Conservation (phyloP, 345 rosid genomes). For the Jatropha curcas region DNA sequence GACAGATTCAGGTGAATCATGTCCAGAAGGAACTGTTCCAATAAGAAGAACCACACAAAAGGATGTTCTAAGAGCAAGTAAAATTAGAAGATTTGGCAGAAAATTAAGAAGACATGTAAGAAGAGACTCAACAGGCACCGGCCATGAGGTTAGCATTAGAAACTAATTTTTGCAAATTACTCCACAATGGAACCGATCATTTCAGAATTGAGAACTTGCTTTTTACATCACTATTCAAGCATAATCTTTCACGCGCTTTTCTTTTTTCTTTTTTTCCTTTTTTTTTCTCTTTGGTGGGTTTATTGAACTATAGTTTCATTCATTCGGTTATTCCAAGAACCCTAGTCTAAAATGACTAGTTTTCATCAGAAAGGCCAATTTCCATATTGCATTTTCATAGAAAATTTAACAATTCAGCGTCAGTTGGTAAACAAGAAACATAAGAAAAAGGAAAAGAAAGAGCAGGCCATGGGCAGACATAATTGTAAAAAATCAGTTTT, state of each 20-base stretch:
- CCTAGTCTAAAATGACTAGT: neutral
- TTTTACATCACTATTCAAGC: too few species aligned
- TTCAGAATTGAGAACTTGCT: neutral
- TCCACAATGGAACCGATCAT: neutral
- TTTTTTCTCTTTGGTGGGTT: neutral
- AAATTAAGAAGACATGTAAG: conserved; percentile 29
- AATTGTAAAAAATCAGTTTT: neutral
- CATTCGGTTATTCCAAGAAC: conserved; percentile 1
- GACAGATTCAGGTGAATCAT: conserved; percentile 30
- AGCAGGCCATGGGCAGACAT: neutral
- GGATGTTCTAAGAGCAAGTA: conserved; percentile 32
- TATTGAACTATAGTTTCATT: neutral
- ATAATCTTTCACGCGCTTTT: neutral
- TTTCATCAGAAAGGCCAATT: conserved; percentile 4
- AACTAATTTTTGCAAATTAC: neutral
- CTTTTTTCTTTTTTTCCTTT: neutral
- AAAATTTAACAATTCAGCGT: neutral
- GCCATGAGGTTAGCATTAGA: conserved; percentile 30
- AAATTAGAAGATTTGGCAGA: conserved; percentile 26
- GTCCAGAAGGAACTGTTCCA: conserved; percentile 39
- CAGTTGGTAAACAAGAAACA: neutral
- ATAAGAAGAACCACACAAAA: conserved; percentile 29
- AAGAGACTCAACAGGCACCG: conserved; percentile 28
- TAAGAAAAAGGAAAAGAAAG: neutral
- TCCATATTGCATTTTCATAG: neutral